Base-by-base conservation (phyloP, 495 filamentous ascomycete genomes). In the Mytilinidion resinicola region DNA sequence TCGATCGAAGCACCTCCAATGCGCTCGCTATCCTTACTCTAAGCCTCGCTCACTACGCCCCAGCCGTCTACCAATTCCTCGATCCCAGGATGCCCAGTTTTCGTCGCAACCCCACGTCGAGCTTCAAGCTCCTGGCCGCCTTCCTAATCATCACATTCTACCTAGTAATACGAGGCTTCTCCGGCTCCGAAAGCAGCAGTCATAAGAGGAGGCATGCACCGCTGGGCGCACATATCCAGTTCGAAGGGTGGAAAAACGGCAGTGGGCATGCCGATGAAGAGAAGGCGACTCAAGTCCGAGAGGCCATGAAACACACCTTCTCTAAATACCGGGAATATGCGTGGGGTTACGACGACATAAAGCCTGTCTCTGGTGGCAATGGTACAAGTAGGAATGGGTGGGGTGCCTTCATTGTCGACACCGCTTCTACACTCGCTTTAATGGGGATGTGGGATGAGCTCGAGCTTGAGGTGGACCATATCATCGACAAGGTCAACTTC, bases 371-470 rank as follows among this genome's bases (percentile, higher is more conserved):
- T 25, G 70, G 70, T 3, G 61, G 48, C 0, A 51, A 47, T 19
- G 43, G 43, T 9, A 60, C 58, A 15, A 64, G 51, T 21, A 43
- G 64, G 9, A 69, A 72, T 41, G 70, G 70, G n/a, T 72, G 70
- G 70, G 70, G 68, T 6, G 68, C 65, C 11, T 72, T 70, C 51
- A 67, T 70, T n/a, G 66, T 72, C 1, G 70, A 72, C 19, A 58
- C 66, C 10, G 50, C 66, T 3, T 60, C 70, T 0, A 72, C 68
- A 1, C 60, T 72, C 7, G 70, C 68, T 0, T 53, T 72, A 42
- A 72, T 72, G 70, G 66, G 64, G 3, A 51, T 72, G 20, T 72
- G 66, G 66, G 62, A 67, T 19, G 70, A 72, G 56, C 44, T 72
- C 51, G 46, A 46, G 34, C 53, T 66, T 7, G 56, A 43, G 11